Percentiles rank a stretch among this genome's conserved stretches.
Conservation (phyloP, 768 basidiomycete genomes). For the Trametes coccinea region DNA sequence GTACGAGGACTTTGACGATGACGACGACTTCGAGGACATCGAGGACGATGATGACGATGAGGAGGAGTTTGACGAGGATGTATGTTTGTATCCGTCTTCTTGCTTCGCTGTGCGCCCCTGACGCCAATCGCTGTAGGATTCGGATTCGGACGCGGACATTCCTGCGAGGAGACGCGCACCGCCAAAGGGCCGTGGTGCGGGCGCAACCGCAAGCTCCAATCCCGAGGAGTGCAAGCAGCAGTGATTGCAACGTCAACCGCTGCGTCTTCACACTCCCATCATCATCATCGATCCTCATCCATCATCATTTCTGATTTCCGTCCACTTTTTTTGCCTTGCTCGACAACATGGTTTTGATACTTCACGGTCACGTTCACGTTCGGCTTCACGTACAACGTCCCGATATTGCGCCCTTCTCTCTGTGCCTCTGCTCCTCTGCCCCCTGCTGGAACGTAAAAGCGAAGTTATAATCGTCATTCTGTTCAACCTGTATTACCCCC, state of each 20-base stretch:
- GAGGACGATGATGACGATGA: slow-evolving; percentile 61
- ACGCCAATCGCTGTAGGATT: slow-evolving; percentile 46
- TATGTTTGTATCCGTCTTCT: slow-evolving; percentile 31
- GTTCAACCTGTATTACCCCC: slow-evolving; percentile 13
- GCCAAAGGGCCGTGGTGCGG: slow-evolving; percentile 53
- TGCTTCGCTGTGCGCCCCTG: not conserved
- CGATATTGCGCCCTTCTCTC: not conserved
- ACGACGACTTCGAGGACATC: slow-evolving; percentile 56
- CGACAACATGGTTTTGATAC: not conserved
- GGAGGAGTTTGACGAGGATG: slow-evolving; percentile 63
- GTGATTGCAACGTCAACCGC: slow-evolving; percentile 38
- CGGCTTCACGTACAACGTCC: not conserved
- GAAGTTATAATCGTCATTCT: slow-evolving; percentile 16
- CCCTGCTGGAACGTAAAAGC: slow-evolving; percentile 16
- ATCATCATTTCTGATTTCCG: not conserved
- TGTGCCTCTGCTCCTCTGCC: not conserved
- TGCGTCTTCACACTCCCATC: too few relatives aligned
- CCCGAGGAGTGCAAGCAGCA: slow-evolving; percentile 94
- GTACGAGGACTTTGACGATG: slow-evolving; percentile 63
- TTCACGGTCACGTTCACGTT: not conserved
- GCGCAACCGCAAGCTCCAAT: slow-evolving; percentile 53
- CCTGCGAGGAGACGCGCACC: slow-evolving; percentile 59
- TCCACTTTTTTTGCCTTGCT: not conserved
- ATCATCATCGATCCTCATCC: not conserved
- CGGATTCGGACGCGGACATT: slow-evolving; percentile 68